Conservation (phyloP, 2,329 filamentous ascomycete genomes). For the Pseudogymnoascus verrucosus region DNA sequence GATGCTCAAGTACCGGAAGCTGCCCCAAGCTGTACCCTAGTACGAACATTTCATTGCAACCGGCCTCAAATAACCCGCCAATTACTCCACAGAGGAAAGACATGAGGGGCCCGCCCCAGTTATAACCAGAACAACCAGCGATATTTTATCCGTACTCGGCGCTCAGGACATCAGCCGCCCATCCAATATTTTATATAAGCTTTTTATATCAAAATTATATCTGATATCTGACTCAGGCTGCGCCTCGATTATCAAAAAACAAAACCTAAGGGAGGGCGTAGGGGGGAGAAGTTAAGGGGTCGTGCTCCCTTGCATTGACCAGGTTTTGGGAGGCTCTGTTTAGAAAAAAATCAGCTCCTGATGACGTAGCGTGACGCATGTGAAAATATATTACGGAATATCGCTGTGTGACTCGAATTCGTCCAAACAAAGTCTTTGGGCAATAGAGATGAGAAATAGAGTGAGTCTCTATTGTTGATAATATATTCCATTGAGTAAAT, state of each 20-base stretch:
- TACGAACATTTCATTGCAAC: background rate
- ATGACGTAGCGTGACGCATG: constrained; percentile 3
- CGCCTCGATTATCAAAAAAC: background rate
- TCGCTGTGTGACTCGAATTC: background rate
- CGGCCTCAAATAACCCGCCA: constrained; percentile 5
- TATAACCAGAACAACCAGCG: background rate
- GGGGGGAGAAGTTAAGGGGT: background rate
- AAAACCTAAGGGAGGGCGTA: background rate
- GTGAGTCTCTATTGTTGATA: background rate
- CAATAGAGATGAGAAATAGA: background rate
- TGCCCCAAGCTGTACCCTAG: background rate
- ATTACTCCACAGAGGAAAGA: background rate
- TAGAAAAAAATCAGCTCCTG: background rate
- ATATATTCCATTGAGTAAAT: background rate
- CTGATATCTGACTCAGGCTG: background rate
- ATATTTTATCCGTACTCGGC: constrained; percentile 7
- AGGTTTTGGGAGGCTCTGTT: background rate
- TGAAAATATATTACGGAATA: background rate
- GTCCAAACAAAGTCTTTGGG: background rate
- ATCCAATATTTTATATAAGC: constrained; percentile 1
- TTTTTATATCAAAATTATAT: background rate
- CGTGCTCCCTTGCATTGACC: background rate
- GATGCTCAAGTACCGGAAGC: background rate
- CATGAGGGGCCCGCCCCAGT: constrained; percentile 1
- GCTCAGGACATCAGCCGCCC: background rate